phyloP scores from a whole-genome alignment of 1,139 yeast genomes.

The Yamadazyma taylorii region DNA sequence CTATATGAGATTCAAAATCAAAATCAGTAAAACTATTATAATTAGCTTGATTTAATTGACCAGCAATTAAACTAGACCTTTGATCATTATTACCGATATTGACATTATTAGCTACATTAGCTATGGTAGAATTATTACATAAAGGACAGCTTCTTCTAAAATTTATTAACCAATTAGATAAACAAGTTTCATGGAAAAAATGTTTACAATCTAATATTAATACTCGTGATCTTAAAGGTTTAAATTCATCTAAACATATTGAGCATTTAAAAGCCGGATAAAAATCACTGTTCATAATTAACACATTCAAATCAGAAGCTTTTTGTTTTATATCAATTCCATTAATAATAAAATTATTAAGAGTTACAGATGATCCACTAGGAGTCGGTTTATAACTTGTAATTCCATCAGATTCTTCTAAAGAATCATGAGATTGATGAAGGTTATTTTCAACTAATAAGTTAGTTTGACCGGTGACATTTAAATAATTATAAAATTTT shows the following conservation, averaged over 20 bases:
- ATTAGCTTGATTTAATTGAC: constrained; percentile 15
- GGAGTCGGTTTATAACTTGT: constrained; percentile 15
- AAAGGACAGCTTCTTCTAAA: constrained; percentile 47
- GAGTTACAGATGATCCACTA: constrained; percentile 22
- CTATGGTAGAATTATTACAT: constrained; percentile 32
- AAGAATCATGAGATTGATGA: no score
- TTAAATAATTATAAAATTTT: constrained; percentile 29
- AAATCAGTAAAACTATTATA: constrained; percentile 21
- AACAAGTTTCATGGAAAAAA: constrained; percentile 44
- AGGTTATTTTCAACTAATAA: constrained; percentile 12
- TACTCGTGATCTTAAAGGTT: constrained; percentile 38
- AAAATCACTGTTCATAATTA: constrained; percentile 37
- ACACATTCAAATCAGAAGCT: constrained; percentile 21
- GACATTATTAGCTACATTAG: constrained; percentile 7
- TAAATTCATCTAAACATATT: constrained; percentile 44
- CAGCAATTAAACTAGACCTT: constrained; percentile 19
- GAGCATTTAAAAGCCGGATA: constrained; percentile 46
- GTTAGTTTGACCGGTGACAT: constrained; percentile 23
- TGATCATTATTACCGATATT: no score
- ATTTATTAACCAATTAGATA: constrained; percentile 48
- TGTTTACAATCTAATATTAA: constrained; percentile 47
- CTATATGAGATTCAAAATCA: constrained; percentile 19
- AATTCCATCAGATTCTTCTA: no score
- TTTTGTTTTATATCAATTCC: constrained; percentile 31
- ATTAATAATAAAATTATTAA: constrained; percentile 27